Conservation (phyloP, 352 stramenopile genomes). For the Globisporangium paddicum region DNA sequence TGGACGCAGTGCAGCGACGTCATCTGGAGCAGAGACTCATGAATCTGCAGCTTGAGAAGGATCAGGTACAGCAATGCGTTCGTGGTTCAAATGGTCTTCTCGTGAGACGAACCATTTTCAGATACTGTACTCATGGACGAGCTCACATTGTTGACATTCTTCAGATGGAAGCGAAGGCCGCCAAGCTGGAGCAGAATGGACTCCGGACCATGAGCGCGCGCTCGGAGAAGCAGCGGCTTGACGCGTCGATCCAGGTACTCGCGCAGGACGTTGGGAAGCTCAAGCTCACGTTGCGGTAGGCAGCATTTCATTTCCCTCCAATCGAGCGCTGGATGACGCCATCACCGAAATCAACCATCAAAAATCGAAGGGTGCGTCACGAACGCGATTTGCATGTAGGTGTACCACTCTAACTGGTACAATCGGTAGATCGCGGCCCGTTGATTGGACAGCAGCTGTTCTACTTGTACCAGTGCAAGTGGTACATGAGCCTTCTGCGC, state of each 20-base stretch:
- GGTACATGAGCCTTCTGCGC: no score
- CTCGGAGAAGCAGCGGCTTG: constrained; percentile 28
- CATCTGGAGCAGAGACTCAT: constrained; percentile 43
- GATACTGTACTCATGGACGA: background rate
- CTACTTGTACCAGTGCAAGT: no score
- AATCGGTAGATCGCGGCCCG: no score
- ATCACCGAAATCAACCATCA: constrained; percentile 3
- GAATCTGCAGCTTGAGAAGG: constrained; percentile 40
- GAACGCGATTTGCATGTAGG: no score
- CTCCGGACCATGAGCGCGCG: constrained; percentile 39
- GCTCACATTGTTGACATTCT: background rate
- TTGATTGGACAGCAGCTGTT: no score
- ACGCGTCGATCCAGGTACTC: constrained; percentile 23
- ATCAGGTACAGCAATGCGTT: constrained; percentile 22
- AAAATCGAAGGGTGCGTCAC: no score
- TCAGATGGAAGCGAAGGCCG: constrained; percentile 32
- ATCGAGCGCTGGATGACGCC: background rate
- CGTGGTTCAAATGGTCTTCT: background rate
- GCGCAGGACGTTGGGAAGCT: constrained; percentile 26
- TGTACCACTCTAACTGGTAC: no score
- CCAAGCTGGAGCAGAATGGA: constrained; percentile 37
- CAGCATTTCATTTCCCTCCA: background rate
- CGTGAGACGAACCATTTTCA: background rate
- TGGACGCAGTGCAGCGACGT: constrained; percentile 29
- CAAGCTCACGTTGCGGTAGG: constrained; percentile 27